Percentiles rank a stretch among this genome's conserved stretches.
phyloP scores from a whole-genome alignment of 176 grass and related monocot species.

The Echinochloa phyllopogon region DNA sequence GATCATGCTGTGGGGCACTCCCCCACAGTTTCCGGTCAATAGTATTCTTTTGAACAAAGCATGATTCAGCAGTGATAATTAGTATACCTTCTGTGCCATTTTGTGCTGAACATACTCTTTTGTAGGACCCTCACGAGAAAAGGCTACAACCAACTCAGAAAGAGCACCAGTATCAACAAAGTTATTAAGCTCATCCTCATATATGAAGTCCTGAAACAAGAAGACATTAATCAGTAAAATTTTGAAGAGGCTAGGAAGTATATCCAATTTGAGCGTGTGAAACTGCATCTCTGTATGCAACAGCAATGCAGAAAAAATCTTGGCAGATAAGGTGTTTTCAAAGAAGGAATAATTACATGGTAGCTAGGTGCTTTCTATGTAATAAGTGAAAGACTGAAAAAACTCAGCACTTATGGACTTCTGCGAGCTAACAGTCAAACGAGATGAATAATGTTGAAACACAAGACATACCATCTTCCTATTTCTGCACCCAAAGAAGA shows the following conservation, averaged over 20 bases:
- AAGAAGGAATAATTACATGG: not conserved
- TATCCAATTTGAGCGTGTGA: not conserved
- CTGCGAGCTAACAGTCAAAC: not conserved
- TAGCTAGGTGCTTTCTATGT: not conserved
- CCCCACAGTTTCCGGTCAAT: not conserved
- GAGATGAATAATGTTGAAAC: conserved; percentile 33
- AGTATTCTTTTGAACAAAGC: not conserved
- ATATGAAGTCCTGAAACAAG: conserved; percentile 86
- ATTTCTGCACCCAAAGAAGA: conserved; percentile 99
- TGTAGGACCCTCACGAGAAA: conserved; percentile 87
- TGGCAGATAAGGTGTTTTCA: not conserved
- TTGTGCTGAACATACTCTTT: conserved; percentile 98
- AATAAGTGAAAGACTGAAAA: not conserved
- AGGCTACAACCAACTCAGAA: conserved; percentile 81
- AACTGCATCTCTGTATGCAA: not conserved
- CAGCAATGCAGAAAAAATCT: not conserved
- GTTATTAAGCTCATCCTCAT: conserved; percentile 81
- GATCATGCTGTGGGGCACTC: not conserved
- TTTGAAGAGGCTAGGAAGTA: not conserved
- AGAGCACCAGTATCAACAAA: conserved; percentile 68
- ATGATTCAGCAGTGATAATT: not conserved
- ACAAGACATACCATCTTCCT: conserved; percentile 70
- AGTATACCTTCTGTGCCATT: conserved; percentile 79
- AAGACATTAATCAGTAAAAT: not conserved
- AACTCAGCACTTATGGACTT: not conserved